Evolutionary conservation across 495 filamentous ascomycete genomes (phyloP).

Genomic region (Penicillium waksmanii): DNA sequence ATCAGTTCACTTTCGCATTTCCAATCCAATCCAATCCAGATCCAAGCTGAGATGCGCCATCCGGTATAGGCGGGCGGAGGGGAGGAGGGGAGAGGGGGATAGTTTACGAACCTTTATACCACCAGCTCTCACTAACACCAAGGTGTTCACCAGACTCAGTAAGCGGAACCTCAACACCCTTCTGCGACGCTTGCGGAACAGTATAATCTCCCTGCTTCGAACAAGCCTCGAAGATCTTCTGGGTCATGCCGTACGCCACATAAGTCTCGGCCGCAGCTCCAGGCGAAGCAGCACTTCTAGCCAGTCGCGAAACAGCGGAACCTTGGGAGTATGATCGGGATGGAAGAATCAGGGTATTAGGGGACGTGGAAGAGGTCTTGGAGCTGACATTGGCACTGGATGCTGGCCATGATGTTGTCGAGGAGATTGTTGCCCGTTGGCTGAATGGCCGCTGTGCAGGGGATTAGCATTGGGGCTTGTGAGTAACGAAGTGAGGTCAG

Average conservation of each 20-base stretch:
- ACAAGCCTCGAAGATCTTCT: constrained; percentile 78
- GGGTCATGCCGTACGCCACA: constrained; percentile 74
- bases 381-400: constrained; percentile 6
- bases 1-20: constrained; percentile 4
- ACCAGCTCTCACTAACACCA: constrained; percentile 74
- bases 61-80: too few relatives aligned
- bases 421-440: constrained; percentile 15
- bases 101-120: constrained; percentile 65
- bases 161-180: constrained; percentile 59
- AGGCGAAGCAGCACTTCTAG: constrained; percentile 37
- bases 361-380: neutral
- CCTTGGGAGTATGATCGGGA: constrained; percentile 18
- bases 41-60: too few relatives aligned
- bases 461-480: neutral
- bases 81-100: too few relatives aligned
- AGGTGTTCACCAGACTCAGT: constrained; percentile 76
- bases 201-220: constrained; percentile 74
- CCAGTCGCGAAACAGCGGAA: constrained; percentile 33
- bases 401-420: constrained; percentile 6
- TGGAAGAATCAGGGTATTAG: neutral
- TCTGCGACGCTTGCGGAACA: constrained; percentile 59
- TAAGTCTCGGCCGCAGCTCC: constrained; percentile 65
- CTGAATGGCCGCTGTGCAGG: constrained; percentile 13
- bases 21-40: neutral
- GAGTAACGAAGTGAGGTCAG: neutral